Base-by-base conservation (phyloP, 78 protist species). In the Polysphondylium violaceum region DNA sequence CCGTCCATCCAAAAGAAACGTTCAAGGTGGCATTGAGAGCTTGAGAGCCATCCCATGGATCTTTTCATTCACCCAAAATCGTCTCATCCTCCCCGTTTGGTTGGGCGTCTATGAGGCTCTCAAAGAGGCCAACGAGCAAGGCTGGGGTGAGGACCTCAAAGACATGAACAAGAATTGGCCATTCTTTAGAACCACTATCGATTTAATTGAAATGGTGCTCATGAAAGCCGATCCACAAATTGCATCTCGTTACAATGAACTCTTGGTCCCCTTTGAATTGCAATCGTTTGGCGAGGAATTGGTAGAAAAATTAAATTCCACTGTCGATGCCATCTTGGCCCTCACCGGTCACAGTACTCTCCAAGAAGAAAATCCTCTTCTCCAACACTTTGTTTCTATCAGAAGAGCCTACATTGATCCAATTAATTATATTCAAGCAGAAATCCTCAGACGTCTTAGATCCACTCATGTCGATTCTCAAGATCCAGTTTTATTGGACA, bases 11-110 rank as follows among this genome's bases (percentile, higher is more conserved):
- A 74, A 78, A 67, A 63, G 96, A 36, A 58, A 29, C 21, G 64
- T 59, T 3, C 33, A 17, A 4, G 73, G 41, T 41, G 94, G 92
- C 8, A 63, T 78, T 21, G 91, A 74, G 47, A 23, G 51, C 38
- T 90, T 95, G 17, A 88, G 97, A 14, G 97, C 97, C 25, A 95
- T 95, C 43, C 97, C 97, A 35, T 95, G 95, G 94, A 19, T 90
- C 9, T 95, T 95, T 47, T 65, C 92, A 6, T 90, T 94, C 85
- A 93, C 97, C 1, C 97, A 95, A 44, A 72, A 51, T 33, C 44
- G 95, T 6, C 31, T 93, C 16, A 94, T 87, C 58, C 60, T 95
- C 11, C 95, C 96, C 27, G 96, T 87, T 25, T 95, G 97, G 97
- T 63, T 88, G n/a, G 97, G 97, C 19, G 69, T 91, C 36, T 73